Conservation (phyloP, 345 rosid species). For the Citrus hindsii region DNA sequence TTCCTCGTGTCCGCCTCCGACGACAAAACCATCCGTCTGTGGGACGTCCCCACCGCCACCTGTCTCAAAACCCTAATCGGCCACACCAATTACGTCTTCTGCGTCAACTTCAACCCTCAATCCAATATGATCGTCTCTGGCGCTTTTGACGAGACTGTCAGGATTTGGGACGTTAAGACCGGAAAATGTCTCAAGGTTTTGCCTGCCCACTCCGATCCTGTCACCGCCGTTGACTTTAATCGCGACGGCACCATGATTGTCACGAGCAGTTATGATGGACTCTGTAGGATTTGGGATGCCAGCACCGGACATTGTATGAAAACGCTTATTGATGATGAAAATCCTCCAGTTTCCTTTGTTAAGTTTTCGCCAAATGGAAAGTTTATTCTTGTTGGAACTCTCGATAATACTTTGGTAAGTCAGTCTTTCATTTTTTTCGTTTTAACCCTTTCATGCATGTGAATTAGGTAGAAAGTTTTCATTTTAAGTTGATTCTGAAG, state of each 20-base stretch:
- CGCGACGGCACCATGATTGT: slow-evolving; percentile 80
- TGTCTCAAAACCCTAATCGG: slow-evolving; percentile 61
- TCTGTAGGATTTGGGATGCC: slow-evolving; percentile 89
- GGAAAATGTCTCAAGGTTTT: slow-evolving; percentile 89
- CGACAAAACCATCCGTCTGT: slow-evolving; percentile 85
- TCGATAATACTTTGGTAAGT: slow-evolving; percentile 80
- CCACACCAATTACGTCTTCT: slow-evolving; percentile 81
- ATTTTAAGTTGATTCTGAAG: background rate
- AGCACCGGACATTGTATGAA: slow-evolving; percentile 85
- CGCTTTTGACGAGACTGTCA: slow-evolving; percentile 86
- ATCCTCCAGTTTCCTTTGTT: slow-evolving; percentile 87
- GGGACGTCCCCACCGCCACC: slow-evolving; percentile 82
- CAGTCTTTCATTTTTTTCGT: slow-evolving; percentile 3
- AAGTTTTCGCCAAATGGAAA: slow-evolving; percentile 92
- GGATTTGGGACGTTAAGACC: slow-evolving; percentile 85
- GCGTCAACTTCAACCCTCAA: slow-evolving; percentile 83
- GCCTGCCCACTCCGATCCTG: slow-evolving; percentile 94
- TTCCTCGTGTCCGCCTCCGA: slow-evolving; percentile 92
- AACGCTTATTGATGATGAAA: slow-evolving; percentile 86
- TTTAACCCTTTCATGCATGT: background rate
- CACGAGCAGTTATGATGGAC: slow-evolving; percentile 89
- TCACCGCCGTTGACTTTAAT: slow-evolving; percentile 85
- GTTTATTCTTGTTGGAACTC: slow-evolving; percentile 86
- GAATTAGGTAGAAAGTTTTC: background rate
- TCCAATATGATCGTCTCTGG: slow-evolving; percentile 93